These are phyloP conservation scores for Aspergillus spinulosporus DNA, from an alignment of 2,329 filamentous ascomycete genomes.

Conservation along the genomic window DNA sequence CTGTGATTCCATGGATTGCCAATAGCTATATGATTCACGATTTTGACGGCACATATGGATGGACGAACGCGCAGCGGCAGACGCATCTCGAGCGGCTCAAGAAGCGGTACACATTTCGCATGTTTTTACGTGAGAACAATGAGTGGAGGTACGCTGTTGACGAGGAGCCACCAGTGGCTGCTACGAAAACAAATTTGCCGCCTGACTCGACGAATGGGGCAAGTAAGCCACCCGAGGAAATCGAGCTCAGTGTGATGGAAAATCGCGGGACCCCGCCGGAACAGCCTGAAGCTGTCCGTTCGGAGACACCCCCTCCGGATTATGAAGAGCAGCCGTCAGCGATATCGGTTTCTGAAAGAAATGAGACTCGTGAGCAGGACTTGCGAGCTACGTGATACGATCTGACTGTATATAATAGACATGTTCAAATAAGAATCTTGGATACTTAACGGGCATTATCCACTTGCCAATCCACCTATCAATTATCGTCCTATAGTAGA, in stretches of 20 bases:
- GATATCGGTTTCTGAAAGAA: not conserved
- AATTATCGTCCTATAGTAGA: no score
- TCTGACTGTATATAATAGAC: conserved; percentile 9
- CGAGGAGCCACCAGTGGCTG: conserved; percentile 25
- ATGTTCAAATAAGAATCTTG: conserved; percentile 9
- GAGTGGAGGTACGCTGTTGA: conserved; percentile 37
- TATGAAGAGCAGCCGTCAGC: not conserved
- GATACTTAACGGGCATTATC: not conserved
- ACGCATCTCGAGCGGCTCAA: conserved; percentile 27
- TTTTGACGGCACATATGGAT: conserved; percentile 32
- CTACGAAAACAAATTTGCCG: not conserved
- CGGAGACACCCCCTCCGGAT: not conserved
- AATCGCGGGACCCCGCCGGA: conserved; percentile 3
- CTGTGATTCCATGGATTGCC: conserved; percentile 37
- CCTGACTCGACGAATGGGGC: not conserved
- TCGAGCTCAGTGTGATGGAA: conserved; percentile 20
- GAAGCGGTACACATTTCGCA: conserved; percentile 36
- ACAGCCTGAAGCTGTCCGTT: not conserved
- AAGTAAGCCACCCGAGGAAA: conserved; percentile 17
- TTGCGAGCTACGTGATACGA: conserved; percentile 24
- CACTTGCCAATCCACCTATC: no score
- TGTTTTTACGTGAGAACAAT: conserved; percentile 31
- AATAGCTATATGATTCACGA: conserved; percentile 36
- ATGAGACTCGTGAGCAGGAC: conserved; percentile 6
- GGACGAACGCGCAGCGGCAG: conserved; percentile 31